phyloP scores from a whole-genome alignment of 208 protist species.

The Trichomonas gallinae region DNA sequence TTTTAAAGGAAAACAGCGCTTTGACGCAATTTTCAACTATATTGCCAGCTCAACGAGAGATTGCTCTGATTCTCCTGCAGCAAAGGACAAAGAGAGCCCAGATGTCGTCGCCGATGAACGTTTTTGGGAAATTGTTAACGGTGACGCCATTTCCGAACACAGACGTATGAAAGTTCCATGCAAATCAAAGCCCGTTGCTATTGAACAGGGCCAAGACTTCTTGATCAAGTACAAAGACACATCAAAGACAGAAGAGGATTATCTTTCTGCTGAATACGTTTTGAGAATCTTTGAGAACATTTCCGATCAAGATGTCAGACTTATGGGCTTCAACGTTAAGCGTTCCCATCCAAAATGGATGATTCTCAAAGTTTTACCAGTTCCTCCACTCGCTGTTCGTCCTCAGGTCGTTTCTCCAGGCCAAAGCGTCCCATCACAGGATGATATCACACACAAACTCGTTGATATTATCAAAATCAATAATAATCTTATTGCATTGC shows the following conservation, averaged over 20 bases:
- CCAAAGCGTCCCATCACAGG: constrained; percentile 43
- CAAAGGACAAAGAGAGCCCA: neutral
- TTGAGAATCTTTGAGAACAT: constrained; percentile 57
- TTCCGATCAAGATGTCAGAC: constrained; percentile 51
- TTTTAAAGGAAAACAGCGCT: neutral
- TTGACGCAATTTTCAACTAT: neutral
- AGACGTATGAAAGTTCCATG: neutral
- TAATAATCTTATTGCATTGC: constrained; percentile 60
- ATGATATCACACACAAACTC: constrained; percentile 93
- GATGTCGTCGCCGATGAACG: neutral
- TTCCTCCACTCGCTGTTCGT: constrained; percentile 89
- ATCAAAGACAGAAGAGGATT: neutral
- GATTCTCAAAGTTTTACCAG: constrained; percentile 74
- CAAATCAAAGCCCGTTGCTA: neutral
- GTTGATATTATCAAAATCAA: constrained; percentile 87
- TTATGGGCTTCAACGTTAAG: constrained; percentile 63
- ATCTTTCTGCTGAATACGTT: constrained; percentile 45
- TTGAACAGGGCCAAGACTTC: neutral
- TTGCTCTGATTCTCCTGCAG: neutral
- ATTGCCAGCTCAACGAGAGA: neutral
- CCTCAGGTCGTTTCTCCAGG: constrained; percentile 71
- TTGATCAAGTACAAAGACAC: neutral
- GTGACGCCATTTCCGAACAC: neutral
- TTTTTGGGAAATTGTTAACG: constrained; percentile 35
- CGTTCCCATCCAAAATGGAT: constrained; percentile 67